phyloP scores from a whole-genome alignment of 164 flowering plant genomes.

The Nymphaea colorata region DNA sequence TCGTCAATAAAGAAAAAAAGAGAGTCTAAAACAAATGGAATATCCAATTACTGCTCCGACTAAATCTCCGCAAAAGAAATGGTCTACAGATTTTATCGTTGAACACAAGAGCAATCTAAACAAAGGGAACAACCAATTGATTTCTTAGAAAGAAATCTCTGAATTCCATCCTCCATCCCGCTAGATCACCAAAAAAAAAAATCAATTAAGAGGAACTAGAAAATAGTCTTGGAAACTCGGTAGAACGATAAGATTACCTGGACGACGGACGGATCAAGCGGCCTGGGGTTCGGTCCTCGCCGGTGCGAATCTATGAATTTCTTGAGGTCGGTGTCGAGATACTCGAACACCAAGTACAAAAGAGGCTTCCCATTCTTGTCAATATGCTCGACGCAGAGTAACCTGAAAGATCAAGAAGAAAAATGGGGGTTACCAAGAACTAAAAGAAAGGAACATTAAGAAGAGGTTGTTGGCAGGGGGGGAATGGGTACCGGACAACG shows the following conservation, averaged over 20 bases:
- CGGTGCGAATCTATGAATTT: slow-evolving; percentile 80
- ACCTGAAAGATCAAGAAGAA: slow-evolving; percentile 14
- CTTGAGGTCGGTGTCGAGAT: slow-evolving; percentile 91
- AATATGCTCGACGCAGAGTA: slow-evolving; percentile 81
- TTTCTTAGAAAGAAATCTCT: too few relatives aligned
- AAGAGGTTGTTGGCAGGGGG: not conserved
- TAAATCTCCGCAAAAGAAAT: too few relatives aligned
- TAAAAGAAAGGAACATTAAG: not conserved
- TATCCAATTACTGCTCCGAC: too few relatives aligned
- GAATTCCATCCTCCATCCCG: too few relatives aligned
- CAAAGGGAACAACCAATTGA: too few relatives aligned
- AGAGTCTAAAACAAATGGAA: too few relatives aligned
- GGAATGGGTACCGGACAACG: slow-evolving; percentile 31
- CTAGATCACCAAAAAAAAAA: too few relatives aligned
- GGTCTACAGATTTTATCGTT: too few relatives aligned
- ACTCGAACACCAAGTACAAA: slow-evolving; percentile 90
- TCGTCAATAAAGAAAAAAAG: too few relatives aligned
- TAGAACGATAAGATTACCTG: slow-evolving; percentile 10
- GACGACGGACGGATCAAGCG: slow-evolving; percentile 38
- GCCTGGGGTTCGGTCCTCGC: slow-evolving; percentile 67
- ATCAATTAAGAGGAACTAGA: too few relatives aligned
- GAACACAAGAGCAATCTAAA: too few relatives aligned
- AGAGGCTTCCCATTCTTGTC: slow-evolving; percentile 66
- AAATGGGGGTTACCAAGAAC: not conserved
- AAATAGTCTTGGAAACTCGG: too few relatives aligned